phyloP scores from a whole-genome alignment of 2,329 filamentous ascomycete species.

The Neonectria sp. region DNA sequence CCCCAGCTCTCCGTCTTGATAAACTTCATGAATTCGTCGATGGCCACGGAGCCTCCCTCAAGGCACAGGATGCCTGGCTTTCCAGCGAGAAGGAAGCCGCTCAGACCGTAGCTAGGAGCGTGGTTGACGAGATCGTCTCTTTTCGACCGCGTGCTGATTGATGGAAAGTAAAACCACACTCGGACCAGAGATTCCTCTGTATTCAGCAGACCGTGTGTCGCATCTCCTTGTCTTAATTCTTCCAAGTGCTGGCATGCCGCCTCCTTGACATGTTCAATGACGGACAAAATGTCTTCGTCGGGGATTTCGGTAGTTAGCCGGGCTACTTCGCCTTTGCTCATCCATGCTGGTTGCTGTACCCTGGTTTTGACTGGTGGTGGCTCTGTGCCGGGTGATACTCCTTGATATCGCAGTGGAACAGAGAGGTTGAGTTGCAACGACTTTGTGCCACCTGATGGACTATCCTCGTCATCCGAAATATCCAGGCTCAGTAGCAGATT shows the following conservation, averaged over 20 bases:
- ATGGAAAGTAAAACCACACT: slow-evolving; percentile 76
- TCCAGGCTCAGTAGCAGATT: slow-evolving; percentile 47
- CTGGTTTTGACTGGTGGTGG: slow-evolving; percentile 59
- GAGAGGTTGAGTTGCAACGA: slow-evolving; percentile 53
- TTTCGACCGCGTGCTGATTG: slow-evolving; percentile 71
- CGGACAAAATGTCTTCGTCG: slow-evolving; percentile 60
- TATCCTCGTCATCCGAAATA: slow-evolving; percentile 32
- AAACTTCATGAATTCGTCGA: slow-evolving; percentile 74
- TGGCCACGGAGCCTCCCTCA: slow-evolving; percentile 61
- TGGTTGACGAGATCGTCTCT: slow-evolving; percentile 70
- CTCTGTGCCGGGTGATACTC: slow-evolving; percentile 43
- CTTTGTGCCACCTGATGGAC: slow-evolving; percentile 7
- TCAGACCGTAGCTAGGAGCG: slow-evolving; percentile 66
- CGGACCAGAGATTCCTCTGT: slow-evolving; percentile 57
- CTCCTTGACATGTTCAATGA: slow-evolving; percentile 61
- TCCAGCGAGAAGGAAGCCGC: slow-evolving; percentile 72
- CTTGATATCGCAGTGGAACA: slow-evolving; percentile 49
- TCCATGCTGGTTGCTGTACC: slow-evolving; percentile 66
- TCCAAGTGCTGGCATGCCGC: slow-evolving; percentile 51
- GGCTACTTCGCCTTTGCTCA: slow-evolving; percentile 64
- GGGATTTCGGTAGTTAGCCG: slow-evolving; percentile 58
- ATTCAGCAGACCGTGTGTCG: neutral
- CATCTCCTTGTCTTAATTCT: slow-evolving; percentile 27
- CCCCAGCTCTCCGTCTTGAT: slow-evolving; percentile 76
- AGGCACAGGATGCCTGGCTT: slow-evolving; percentile 71